These are phyloP conservation scores for Calonectria crousiana DNA, from an alignment of 2,329 filamentous ascomycete species.

Conservation along the genomic window DNA sequence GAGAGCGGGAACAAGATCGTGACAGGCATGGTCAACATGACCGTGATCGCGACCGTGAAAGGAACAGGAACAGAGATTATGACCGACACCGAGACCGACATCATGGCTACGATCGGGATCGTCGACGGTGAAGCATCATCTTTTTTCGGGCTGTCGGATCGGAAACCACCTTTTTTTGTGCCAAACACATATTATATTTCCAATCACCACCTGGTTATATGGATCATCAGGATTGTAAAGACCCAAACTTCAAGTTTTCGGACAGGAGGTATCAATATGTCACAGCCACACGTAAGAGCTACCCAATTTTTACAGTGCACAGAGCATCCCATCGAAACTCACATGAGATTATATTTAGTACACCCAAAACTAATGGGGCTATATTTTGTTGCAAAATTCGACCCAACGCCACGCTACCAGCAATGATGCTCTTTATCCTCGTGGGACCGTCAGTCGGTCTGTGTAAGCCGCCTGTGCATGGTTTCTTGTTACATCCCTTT, in stretches of 20 bases:
- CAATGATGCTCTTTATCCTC: constrained; percentile 19
- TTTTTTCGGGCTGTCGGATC: background rate
- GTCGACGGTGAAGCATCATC: constrained; percentile 33
- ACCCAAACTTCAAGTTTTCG: constrained; percentile 7
- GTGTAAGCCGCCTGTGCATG: background rate
- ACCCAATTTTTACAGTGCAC: background rate
- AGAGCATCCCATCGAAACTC: constrained; percentile 27
- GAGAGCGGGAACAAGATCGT: constrained; percentile 54
- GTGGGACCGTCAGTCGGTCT: constrained; percentile 26
- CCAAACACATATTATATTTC: background rate
- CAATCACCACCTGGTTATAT: constrained; percentile 5
- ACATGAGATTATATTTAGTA: constrained; percentile 28
- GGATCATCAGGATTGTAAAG: constrained; percentile 19
- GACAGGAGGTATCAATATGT: background rate
- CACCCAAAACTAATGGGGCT: constrained; percentile 21
- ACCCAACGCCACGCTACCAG: constrained; percentile 28
- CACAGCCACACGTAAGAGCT: constrained; percentile 24
- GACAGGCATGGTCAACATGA: constrained; percentile 53
- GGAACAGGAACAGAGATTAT: constrained; percentile 33
- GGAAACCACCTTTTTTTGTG: background rate
- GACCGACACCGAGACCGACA: constrained; percentile 39
- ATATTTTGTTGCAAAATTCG: background rate
- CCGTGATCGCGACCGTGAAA: constrained; percentile 47
- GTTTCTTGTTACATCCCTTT: background rate
- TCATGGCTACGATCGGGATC: constrained; percentile 39